A percentile compares a stretch with the other conserved stretches of the same genome.
Evolutionary conservation across 2,329 filamentous ascomycete species (phyloP).

Genomic region (Curvularia eragrostidis): DNA sequence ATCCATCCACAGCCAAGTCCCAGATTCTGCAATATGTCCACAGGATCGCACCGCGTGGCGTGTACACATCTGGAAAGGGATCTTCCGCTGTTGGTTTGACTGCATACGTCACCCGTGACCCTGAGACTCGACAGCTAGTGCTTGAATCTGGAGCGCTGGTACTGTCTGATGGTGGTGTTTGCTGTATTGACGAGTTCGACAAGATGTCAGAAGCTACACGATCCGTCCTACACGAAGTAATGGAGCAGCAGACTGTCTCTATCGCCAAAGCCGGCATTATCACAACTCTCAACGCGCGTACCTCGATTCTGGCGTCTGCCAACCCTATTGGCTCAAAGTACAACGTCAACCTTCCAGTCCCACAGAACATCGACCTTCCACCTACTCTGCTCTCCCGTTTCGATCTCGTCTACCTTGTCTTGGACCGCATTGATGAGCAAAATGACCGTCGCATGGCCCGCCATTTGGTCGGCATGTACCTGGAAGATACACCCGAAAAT

Average conservation of each 20-base stretch:
- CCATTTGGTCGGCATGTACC: slow-evolving; percentile 93
- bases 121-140: slow-evolving; percentile 74
- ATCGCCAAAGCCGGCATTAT: slow-evolving; percentile 82
- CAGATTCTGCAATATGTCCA: slow-evolving; percentile 94
- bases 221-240: slow-evolving; percentile 78
- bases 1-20: slow-evolving; percentile 95
- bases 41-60: slow-evolving; percentile 91
- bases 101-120: slow-evolving; percentile 77
- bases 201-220: slow-evolving; percentile 79
- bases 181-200: slow-evolving; percentile 81
- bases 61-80: slow-evolving; percentile 78
- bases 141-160: slow-evolving; percentile 78
- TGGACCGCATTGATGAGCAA: slow-evolving; percentile 91
- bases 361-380: slow-evolving; percentile 96
- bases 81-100: slow-evolving; percentile 79
- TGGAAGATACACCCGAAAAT: slow-evolving; percentile 91
- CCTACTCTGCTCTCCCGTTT: slow-evolving; percentile 95
- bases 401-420: slow-evolving; percentile 93
- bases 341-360: slow-evolving; percentile 92
- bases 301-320: slow-evolving; percentile 93
- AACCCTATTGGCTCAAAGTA: slow-evolving; percentile 99
- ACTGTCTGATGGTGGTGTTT: slow-evolving; percentile 75
- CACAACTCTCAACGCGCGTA: slow-evolving; percentile 90
- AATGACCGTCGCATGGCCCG: slow-evolving; percentile 86
- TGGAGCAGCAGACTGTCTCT: slow-evolving; percentile 81